Conservation (phyloP, 352 stramenopile species). For the Phytophthora pinifolia region DNA sequence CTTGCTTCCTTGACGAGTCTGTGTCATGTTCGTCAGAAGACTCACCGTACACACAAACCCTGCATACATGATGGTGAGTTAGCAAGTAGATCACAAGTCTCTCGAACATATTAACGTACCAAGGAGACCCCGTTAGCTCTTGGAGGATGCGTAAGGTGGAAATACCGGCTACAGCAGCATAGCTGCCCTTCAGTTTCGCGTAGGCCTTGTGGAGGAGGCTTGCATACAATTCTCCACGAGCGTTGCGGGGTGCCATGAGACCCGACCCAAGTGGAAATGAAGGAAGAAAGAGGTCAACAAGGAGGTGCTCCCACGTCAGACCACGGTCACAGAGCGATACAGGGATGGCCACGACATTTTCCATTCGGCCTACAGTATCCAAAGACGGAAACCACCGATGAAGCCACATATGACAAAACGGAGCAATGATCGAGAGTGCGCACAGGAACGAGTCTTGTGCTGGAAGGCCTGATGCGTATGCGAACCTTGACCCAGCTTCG, state of each 20-base stretch:
- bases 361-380: constrained; percentile 1
- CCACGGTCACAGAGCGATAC: constrained; percentile 33
- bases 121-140: constrained; percentile 48
- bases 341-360: constrained; percentile 11
- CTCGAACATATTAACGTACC: constrained; percentile 23
- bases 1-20: constrained; percentile 2
- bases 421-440: constrained; percentile 30
- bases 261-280: constrained; percentile 36
- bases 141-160: constrained; percentile 36
- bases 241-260: constrained; percentile 25
- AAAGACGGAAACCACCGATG: constrained; percentile 24
- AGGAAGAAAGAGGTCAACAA: constrained; percentile 53
- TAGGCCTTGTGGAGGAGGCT: constrained; percentile 60
- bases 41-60: constrained; percentile 21
- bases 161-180: constrained; percentile 20
- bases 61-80: constrained; percentile 4
- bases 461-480: constrained; percentile 30
- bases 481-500: constrained; percentile 1
- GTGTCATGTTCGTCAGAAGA: not conserved
- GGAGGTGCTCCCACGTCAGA: constrained; percentile 32
- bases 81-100: not conserved
- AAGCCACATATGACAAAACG: constrained; percentile 24
- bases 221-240: constrained; percentile 35
- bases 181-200: constrained; percentile 55
- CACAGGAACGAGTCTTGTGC: constrained; percentile 35